Base-by-base conservation (phyloP, 768 basidiomycete genomes). In the Suillus cothurnatus region DNA sequence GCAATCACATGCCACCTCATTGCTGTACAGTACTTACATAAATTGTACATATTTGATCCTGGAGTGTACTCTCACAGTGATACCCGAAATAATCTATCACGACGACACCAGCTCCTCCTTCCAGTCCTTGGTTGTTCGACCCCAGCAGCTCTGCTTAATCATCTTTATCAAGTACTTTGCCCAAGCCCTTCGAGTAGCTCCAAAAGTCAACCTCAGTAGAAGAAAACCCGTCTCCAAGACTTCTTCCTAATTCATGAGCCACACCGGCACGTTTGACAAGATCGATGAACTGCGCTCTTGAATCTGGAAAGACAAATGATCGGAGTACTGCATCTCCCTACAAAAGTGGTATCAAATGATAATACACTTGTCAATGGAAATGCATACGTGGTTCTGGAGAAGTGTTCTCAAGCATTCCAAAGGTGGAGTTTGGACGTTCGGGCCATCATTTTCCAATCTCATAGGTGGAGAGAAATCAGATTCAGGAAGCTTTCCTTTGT, bases 301-400 rank as follows among this genome's bases (percentile, higher is more conserved):
- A 92, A 64, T 92, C 90, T 2, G 93, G 92, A 70, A 84, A 94
- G 49, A 92, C 77, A 70, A 93, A 92, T 1, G 82, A 76, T 17
- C 76, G 80, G 47, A 93, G 74, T 52, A 94, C 76, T 3, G 82
- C 75, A 32, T 80, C 78, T 43, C 84, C 85, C 92, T 93, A 66
- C 15, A 61, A 38, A 64, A 41, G 49, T 21, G 36, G 66, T 50
- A 56, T 43, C 31, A 28, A 43, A 60, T 75, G 52, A 50, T 62
- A 62, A 67, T 32, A 65, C 62, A 61, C 41, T 59, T 19, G 7
- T 36, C 56, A 45, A 57, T 23, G 32, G 47, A 57, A 32, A 61
- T 72, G 78, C 89, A 69, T 77, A 91, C 92, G 74, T 92, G 85
- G 68, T 76, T 76, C 19, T 80, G 81, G 11, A 94, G 78, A 49